phyloP scores from a whole-genome alignment of 768 basidiomycete genomes.

The Candolleomyces eurysporus region DNA sequence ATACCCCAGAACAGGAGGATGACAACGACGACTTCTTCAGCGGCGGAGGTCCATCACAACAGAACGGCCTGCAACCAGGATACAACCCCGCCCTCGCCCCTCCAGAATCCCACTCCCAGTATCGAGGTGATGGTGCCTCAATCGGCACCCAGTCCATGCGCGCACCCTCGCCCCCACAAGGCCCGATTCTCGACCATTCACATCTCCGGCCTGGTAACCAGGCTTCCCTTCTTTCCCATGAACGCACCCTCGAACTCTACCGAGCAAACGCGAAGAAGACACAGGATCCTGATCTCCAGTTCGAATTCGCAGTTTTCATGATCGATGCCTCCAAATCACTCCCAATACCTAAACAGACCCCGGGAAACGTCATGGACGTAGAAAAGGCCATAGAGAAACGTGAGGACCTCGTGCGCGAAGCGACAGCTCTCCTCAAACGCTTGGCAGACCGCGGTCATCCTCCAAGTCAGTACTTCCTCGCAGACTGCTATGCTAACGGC shows the following conservation, averaged over 20 bases:
- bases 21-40: constrained; percentile 48
- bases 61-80: constrained; percentile 27
- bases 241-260: constrained; percentile 95
- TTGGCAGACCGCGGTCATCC: constrained; percentile 94
- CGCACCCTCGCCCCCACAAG: constrained; percentile 63
- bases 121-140: constrained; percentile 34
- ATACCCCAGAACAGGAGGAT: constrained; percentile 43
- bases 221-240: constrained; percentile 90
- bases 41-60: constrained; percentile 28
- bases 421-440: constrained; percentile 80
- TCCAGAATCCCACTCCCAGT: constrained; percentile 22
- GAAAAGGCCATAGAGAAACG: constrained; percentile 79
- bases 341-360: constrained; percentile 67
- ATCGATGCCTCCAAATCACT: constrained; percentile 94
- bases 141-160: constrained; percentile 56
- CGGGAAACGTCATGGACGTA: constrained; percentile 75
- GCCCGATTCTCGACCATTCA: constrained; percentile 82
- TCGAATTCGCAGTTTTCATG: constrained; percentile 99
- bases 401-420: constrained; percentile 88
- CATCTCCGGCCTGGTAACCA: constrained; percentile 92
- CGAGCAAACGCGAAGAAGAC: constrained; percentile 98
- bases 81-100: constrained; percentile 29
- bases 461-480: constrained; percentile 94
- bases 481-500: constrained; percentile 98
- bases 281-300: constrained; percentile 95